Evolutionary conservation across 345 rosid species (phyloP), one percentile per base, ranked within the genome.

Genomic region (Salix caprea): DNA sequence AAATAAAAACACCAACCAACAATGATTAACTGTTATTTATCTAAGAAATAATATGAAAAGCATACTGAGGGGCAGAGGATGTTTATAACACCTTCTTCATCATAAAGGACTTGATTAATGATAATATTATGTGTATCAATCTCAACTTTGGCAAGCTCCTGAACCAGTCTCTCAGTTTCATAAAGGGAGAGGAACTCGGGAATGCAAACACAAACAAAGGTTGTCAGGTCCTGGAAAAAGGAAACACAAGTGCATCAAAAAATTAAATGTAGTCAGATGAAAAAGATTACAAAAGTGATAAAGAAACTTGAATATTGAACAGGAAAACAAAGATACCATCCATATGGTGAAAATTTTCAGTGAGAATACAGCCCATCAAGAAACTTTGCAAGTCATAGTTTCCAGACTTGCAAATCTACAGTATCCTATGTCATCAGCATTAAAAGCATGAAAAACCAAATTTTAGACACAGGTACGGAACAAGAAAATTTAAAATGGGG

Each of bases 101-200:
- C 88, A 70, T 81, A 96, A 71, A 96, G 85, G 56, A 94, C 99
- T 90, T 96, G 98, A 89, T 96, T 96, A 77, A 96, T 92, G 75
- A 96, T 92, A 58, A 96, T 94, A 80, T 96, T 94, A 74, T 92
- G 99, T 6, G 99, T 89, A 78, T 96, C 98, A 7, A 96, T 96
- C 89, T 96, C 99, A 67, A 96, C 94, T 84, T 94, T 96, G 77
- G 99, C 85, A 77, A 96, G 98, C 85, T 96, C 99, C 87, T 96
- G 98, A 73, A 96, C 98, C 77, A 96, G 80, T 84, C 99, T 92
- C 84, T 96, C 98, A 24, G 97, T 96, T 89, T 96, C 99, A 67
- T 94, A 94, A 34, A 94, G 97, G 78, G 98, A 96, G 72, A 96
- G 92, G 86, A 96, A 96, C 88, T 96, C 99, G 6, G 98, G 99